A percentile compares a stretch with the other conserved stretches of the same genome.
Evolutionary conservation across 208 protist genomes (phyloP).

Genomic region (Hexamita inflata): DNA sequence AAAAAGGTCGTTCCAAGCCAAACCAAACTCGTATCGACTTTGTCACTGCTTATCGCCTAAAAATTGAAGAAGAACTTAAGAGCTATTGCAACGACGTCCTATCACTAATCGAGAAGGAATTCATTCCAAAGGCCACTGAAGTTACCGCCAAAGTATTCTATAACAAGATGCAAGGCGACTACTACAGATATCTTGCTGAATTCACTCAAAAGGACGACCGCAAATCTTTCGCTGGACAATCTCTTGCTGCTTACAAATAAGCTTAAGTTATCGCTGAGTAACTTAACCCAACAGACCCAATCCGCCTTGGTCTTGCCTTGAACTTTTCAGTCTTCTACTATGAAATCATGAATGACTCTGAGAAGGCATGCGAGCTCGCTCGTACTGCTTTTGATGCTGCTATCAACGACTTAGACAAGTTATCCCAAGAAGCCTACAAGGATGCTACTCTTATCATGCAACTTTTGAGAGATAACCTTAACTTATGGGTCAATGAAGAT

Average conservation of each 20-base stretch:
- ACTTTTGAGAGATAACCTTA: slow-evolving; percentile 92
- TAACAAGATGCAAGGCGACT: slow-evolving; percentile 62
- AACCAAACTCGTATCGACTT: slow-evolving; percentile 64
- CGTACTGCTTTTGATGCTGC: slow-evolving; percentile 78
- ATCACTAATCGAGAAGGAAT: slow-evolving; percentile 72
- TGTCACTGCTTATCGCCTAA: slow-evolving; percentile 72
- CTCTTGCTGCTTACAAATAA: slow-evolving; percentile 54
- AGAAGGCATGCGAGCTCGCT: slow-evolving; percentile 69
- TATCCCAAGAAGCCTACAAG: slow-evolving; percentile 88
- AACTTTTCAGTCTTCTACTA: slow-evolving; percentile 99
- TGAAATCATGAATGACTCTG: slow-evolving; percentile 88
- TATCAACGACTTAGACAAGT: slow-evolving; percentile 81
- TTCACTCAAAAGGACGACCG: slow-evolving; percentile 60
- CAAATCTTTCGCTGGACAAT: slow-evolving; percentile 52
- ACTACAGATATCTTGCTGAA: slow-evolving; percentile 87
- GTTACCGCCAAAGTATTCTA: slow-evolving; percentile 65
- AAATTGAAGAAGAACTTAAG: slow-evolving; percentile 85
- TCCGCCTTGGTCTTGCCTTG: slow-evolving; percentile 90
- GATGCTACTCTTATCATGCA: slow-evolving; percentile 96
- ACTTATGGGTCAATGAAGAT: slow-evolving; percentile 69
- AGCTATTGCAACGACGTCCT: slow-evolving; percentile 91
- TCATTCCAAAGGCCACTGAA: slow-evolving; percentile 75
- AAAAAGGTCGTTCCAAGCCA: slow-evolving; percentile 53
- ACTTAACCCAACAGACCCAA: slow-evolving; percentile 76
- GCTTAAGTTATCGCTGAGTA: slow-evolving; percentile 53